These are phyloP conservation scores for Diaporthe batatas DNA, from an alignment of 2,329 filamentous ascomycete genomes.

Conservation along the genomic window DNA sequence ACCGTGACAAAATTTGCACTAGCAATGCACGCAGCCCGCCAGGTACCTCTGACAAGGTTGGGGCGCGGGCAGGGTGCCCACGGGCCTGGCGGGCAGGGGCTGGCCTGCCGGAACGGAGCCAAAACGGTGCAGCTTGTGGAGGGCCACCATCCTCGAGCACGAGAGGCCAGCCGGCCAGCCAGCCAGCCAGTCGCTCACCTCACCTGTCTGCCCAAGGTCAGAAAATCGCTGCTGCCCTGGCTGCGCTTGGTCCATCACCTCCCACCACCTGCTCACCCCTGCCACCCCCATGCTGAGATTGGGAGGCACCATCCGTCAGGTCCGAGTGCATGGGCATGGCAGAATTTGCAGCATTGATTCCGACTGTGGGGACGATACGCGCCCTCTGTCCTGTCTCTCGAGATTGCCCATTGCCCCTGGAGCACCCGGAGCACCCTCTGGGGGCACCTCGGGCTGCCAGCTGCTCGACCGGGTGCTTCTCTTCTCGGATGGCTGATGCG, in stretches of 20 bases:
- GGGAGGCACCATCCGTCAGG: conserved; percentile 1
- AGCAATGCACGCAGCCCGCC: conserved; percentile 11
- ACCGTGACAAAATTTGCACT: conserved; percentile 26
- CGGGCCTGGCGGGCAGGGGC: conserved; percentile 6
- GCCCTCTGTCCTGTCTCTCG: background rate
- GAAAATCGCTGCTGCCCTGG: background rate
- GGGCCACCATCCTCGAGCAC: conserved; percentile 23
- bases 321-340: conserved; percentile 9
- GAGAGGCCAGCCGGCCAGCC: background rate
- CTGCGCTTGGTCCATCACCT: conserved; percentile 21
- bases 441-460: background rate
- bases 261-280: background rate
- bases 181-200: background rate
- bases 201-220: background rate
- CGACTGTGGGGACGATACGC: conserved; percentile 24
- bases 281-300: conserved; percentile 1
- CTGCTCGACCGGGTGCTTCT: background rate
- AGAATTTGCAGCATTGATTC: conserved; percentile 34
- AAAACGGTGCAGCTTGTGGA: conserved; percentile 35
- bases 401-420: conserved; percentile 14
- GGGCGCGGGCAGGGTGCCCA: conserved; percentile 12
- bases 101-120: conserved; percentile 33
- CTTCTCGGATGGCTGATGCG: background rate
- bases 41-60: conserved; percentile 28
- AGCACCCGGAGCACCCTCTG: no score